These are phyloP conservation scores for Pseudocercospora macadamiae DNA, from an alignment of 2,329 filamentous ascomycete species.

Conservation along the genomic window DNA sequence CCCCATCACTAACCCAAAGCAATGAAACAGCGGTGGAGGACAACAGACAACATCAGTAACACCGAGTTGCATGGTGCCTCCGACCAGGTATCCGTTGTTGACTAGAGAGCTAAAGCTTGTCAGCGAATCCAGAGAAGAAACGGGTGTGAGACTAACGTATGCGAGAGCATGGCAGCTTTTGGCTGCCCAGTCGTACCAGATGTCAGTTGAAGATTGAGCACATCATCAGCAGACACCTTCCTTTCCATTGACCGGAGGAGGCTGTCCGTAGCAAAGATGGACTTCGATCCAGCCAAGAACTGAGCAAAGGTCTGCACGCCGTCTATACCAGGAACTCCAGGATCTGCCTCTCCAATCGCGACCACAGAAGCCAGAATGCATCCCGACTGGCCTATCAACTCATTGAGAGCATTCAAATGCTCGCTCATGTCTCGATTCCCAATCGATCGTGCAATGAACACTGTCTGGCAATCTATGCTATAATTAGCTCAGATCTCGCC, in stretches of 20 bases:
- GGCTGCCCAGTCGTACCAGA: constrained; percentile 70
- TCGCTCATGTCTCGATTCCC: constrained; percentile 62
- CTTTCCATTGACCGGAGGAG: constrained; percentile 10
- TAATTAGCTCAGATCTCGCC: not conserved
- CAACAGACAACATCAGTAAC: constrained; percentile 73
- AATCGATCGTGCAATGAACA: constrained; percentile 70
- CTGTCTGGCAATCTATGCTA: constrained; percentile 63
- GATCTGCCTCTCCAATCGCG: constrained; percentile 28
- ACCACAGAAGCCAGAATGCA: constrained; percentile 57
- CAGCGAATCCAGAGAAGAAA: not conserved
- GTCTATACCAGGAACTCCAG: constrained; percentile 19
- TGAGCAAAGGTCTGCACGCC: constrained; percentile 13
- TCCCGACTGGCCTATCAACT: constrained; percentile 46
- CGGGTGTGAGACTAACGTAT: constrained; percentile 11
- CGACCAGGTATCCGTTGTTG: constrained; percentile 34
- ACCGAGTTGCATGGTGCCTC: constrained; percentile 32
- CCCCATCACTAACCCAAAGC: constrained; percentile 71
- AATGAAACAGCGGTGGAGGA: constrained; percentile 83
- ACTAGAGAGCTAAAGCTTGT: not conserved
- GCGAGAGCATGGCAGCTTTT: constrained; percentile 69
- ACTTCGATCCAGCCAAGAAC: constrained; percentile 16
- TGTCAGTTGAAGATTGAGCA: constrained; percentile 57
- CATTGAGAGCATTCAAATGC: constrained; percentile 55
- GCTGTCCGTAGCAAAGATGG: not conserved
- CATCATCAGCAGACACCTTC: constrained; percentile 32